Percentiles rank a stretch among this genome's conserved stretches.
Conservation (phyloP, 768 basidiomycete species). For the Crucibulum laeve region DNA sequence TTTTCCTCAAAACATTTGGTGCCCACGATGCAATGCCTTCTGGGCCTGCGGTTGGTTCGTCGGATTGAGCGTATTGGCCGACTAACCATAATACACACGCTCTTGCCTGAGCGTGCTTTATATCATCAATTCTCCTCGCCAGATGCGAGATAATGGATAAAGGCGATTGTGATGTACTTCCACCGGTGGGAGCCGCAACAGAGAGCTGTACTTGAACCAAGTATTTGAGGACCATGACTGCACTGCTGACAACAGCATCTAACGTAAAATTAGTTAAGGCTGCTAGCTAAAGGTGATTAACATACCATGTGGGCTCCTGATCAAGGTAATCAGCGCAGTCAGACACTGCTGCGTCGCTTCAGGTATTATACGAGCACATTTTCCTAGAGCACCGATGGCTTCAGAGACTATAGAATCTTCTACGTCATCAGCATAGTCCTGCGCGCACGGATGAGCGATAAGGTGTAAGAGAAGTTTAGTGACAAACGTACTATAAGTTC, state of each 20-base stretch:
- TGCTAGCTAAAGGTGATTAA: slow-evolving; percentile 5
- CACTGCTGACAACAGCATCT: slow-evolving; percentile 77
- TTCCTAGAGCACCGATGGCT: slow-evolving; percentile 76
- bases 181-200: slow-evolving; percentile 19
- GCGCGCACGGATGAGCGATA: not conserved
- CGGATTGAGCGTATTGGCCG: slow-evolving; percentile 71
- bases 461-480: not conserved
- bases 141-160: slow-evolving; percentile 74
- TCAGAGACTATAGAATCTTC: slow-evolving; percentile 69
- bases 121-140: slow-evolving; percentile 72
- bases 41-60: slow-evolving; percentile 28
- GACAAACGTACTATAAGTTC: slow-evolving; percentile 73
- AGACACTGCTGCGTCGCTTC: slow-evolving; percentile 70
- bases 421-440: slow-evolving; percentile 83
- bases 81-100: slow-evolving; percentile 93
- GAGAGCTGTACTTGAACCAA: slow-evolving; percentile 70
- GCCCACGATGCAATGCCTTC: slow-evolving; percentile 74
- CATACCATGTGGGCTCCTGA: slow-evolving; percentile 72
- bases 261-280: not conserved
- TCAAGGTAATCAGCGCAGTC: slow-evolving; percentile 70
- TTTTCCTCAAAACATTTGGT: slow-evolving; percentile 84
- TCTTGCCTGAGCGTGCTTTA: slow-evolving; percentile 74
- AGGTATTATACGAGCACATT: slow-evolving; percentile 64
- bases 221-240: slow-evolving; percentile 81
- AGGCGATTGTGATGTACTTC: slow-evolving; percentile 33